Percentiles rank a stretch among this genome's conserved stretches.
These are phyloP conservation scores for Circinella minor DNA, from an alignment of 371 early-diverging fungal genomes.

Conservation along the genomic window DNA sequence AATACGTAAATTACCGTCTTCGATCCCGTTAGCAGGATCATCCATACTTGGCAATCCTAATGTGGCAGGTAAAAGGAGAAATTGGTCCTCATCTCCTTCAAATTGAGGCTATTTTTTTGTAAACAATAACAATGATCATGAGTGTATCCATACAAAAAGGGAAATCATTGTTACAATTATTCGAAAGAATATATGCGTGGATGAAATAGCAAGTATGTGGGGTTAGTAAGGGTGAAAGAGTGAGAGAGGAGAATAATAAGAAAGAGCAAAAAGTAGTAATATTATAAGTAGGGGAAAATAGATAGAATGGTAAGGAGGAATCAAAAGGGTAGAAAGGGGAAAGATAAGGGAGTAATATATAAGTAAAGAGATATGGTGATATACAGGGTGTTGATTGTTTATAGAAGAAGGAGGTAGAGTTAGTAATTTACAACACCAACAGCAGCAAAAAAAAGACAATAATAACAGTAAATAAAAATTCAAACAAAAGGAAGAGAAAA, in stretches of 20 bases:
- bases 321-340: neutral
- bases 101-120: conserved; percentile 49
- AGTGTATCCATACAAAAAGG: no score
- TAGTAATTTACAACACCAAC: neutral
- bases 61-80: conserved; percentile 57
- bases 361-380: no score
- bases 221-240: neutral
- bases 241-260: neutral
- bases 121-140: no score
- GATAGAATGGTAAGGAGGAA: no score
- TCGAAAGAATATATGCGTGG: neutral
- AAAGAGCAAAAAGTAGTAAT: neutral
- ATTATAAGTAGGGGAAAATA: no score
- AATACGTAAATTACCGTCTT: conserved; percentile 59
- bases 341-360: neutral
- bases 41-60: conserved; percentile 57
- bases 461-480: conserved; percentile 6
- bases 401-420: neutral
- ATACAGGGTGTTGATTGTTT: no score
- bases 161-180: neutral
- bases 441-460: conserved; percentile 2
- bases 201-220: neutral
- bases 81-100: conserved; percentile 65
- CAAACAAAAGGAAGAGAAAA: no score
- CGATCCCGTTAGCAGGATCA: conserved; percentile 61